Conservation (phyloP, 1,284 basidiomycete genomes). For the Dichomitus squalens region DNA sequence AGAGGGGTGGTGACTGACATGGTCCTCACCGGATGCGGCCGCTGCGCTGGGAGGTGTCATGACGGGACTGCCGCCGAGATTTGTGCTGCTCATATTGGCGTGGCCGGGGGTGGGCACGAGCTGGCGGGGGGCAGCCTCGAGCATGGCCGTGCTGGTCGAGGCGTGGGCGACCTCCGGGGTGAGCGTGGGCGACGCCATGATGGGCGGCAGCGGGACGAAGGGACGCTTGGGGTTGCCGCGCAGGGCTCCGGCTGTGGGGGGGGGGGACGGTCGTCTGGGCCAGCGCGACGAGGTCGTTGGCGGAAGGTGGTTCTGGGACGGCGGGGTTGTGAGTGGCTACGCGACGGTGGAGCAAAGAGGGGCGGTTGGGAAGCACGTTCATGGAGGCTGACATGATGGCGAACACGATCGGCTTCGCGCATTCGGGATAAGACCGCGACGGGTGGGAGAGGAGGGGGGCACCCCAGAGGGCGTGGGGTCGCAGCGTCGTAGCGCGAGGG, state of each 20-base stretch:
- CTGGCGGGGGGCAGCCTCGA: conserved; percentile 10
- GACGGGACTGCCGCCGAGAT: background rate
- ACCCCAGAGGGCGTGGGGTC: background rate
- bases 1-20: conserved; percentile 17
- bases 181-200: conserved; percentile 58
- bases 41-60: background rate
- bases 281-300: conserved; percentile 11
- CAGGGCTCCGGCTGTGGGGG: conserved; percentile 15
- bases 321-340: conserved; percentile 15
- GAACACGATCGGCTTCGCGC: conserved; percentile 5
- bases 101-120: background rate
- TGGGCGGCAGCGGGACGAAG: conserved; percentile 57
- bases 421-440: conserved; percentile 14
- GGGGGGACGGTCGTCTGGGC: conserved; percentile 13
- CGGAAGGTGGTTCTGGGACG: conserved; percentile 12
- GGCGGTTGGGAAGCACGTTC: conserved; percentile 18
- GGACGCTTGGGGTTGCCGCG: conserved; percentile 20
- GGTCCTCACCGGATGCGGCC: background rate
- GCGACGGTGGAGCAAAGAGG: conserved; percentile 26
- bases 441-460: background rate
- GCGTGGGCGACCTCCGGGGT: conserved; percentile 41
- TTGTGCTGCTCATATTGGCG: conserved; percentile 2
- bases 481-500: conserved; percentile 2
- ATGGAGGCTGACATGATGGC: conserved; percentile 21
- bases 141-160: conserved; percentile 12